These are phyloP conservation scores for Gossypium aridum DNA, from an alignment of 441 rosid species.

Conservation along the genomic window DNA sequence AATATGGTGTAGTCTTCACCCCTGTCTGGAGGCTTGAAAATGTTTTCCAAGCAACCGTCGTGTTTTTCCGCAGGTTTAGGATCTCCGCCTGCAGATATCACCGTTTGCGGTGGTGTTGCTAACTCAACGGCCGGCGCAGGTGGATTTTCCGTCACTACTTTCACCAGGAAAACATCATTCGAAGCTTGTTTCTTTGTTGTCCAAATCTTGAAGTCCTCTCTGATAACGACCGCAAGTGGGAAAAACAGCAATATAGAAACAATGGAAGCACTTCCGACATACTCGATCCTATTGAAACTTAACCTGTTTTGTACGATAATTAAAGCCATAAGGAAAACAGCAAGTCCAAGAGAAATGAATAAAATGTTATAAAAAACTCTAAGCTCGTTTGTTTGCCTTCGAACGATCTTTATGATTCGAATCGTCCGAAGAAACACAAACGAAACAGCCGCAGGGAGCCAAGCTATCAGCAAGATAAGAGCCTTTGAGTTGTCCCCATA, in stretches of 20 bases:
- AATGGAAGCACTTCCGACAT: slow-evolving; percentile 31
- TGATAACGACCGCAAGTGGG: slow-evolving; percentile 36
- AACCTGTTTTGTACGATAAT: slow-evolving; percentile 40
- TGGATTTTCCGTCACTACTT: slow-evolving; percentile 25
- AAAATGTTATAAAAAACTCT: slow-evolving; percentile 43
- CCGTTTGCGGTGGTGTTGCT: neutral
- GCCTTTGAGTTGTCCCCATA: slow-evolving; percentile 38
- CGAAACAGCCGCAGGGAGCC: slow-evolving; percentile 39
- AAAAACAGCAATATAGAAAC: slow-evolving; percentile 39
- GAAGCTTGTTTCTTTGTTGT: slow-evolving; percentile 16
- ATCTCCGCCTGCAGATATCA: neutral
- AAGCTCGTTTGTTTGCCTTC: slow-evolving; percentile 34
- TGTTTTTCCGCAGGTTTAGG: slow-evolving; percentile 9
- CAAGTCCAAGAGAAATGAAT: slow-evolving; percentile 52
- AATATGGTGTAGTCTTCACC: slow-evolving; percentile 48
- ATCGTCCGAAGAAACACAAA: slow-evolving; percentile 43
- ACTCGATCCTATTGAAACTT: slow-evolving; percentile 35
- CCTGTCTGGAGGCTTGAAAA: slow-evolving; percentile 39
- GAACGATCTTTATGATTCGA: slow-evolving; percentile 32
- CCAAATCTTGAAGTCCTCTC: slow-evolving; percentile 46
- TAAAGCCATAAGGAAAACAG: slow-evolving; percentile 47
- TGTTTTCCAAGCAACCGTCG: slow-evolving; percentile 20
- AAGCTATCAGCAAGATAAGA: slow-evolving; percentile 53
- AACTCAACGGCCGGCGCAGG: neutral
- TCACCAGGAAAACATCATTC: slow-evolving; percentile 10